phyloP scores from a whole-genome alignment of 257 asterid genomes.

The Vinca minor region DNA sequence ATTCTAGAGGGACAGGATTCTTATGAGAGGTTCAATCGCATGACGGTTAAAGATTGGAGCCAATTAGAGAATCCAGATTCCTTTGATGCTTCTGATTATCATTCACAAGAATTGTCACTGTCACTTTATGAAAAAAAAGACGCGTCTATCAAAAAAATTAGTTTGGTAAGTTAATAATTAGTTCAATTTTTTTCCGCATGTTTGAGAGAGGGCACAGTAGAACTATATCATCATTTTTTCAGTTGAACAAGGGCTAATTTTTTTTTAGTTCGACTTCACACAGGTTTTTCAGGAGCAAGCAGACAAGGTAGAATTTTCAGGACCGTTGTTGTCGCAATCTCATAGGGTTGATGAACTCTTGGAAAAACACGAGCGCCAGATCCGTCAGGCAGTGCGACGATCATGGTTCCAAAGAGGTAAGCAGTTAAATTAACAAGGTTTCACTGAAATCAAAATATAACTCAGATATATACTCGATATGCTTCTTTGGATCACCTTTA shows the following conservation, averaged over 20 bases:
- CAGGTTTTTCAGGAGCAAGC: slow-evolving; percentile 75
- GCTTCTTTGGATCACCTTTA: neutral
- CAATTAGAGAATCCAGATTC: slow-evolving; percentile 67
- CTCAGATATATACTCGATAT: too few relatives aligned
- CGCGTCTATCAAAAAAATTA: slow-evolving; percentile 44
- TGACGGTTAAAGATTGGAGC: slow-evolving; percentile 62
- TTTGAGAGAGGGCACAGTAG: too few relatives aligned
- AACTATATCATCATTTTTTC: neutral
- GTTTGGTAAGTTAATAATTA: slow-evolving; percentile 40
- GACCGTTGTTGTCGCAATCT: slow-evolving; percentile 79
- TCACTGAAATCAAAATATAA: too few relatives aligned
- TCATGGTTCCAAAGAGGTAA: slow-evolving; percentile 88
- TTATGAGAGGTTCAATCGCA: slow-evolving; percentile 34
- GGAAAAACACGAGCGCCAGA: slow-evolving; percentile 80
- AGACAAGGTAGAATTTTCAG: slow-evolving; percentile 89
- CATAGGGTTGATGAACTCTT: slow-evolving; percentile 70
- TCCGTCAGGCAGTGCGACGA: slow-evolving; percentile 84
- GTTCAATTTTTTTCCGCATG: too few relatives aligned
- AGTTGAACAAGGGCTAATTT: slow-evolving; percentile 9
- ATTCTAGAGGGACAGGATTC: slow-evolving; percentile 40
- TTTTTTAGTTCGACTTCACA: slow-evolving; percentile 21
- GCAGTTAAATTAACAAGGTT: neutral
- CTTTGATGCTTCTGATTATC: slow-evolving; percentile 71
- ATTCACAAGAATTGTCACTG: slow-evolving; percentile 74
- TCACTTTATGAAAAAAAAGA: slow-evolving; percentile 66